Conservation (phyloP, 495 filamentous ascomycete species). For the Hamigera avellanea region DNA sequence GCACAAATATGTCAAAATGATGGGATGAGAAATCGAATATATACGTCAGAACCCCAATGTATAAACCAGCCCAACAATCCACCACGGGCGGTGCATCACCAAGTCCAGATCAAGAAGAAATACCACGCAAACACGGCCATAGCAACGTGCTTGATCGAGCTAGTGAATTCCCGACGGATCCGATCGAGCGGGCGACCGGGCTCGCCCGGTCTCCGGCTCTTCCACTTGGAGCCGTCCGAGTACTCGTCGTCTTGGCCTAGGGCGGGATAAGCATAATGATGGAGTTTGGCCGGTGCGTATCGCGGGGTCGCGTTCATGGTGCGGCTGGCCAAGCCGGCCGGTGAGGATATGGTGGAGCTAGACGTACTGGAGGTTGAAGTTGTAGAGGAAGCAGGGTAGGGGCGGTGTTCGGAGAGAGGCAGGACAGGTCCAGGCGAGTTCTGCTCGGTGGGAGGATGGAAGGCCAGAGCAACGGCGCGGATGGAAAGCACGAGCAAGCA, state of each 20-base stretch:
- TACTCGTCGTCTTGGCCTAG: constrained; percentile 14
- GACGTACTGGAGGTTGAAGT: constrained; percentile 25
- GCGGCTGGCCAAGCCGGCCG: constrained; percentile 23
- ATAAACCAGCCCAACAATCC: too few species aligned
- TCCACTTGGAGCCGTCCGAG: constrained; percentile 9
- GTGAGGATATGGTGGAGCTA: constrained; percentile 22
- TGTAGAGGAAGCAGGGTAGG: constrained; percentile 8
- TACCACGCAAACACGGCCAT: constrained; percentile 36
- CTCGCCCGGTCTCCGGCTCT: constrained; percentile 3
- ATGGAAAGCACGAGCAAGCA: constrained; percentile 48
- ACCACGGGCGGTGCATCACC: constrained; percentile 6
- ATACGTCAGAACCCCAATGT: too few species aligned
- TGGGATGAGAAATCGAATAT: too few species aligned
- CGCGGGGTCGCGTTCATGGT: constrained; percentile 12
- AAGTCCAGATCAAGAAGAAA: constrained; percentile 40
- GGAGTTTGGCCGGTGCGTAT: constrained; percentile 12
- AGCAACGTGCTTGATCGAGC: constrained; percentile 27
- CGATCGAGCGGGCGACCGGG: not conserved
- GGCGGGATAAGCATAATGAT: constrained; percentile 14
- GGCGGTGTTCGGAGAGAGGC: constrained; percentile 24
- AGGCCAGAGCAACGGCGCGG: constrained; percentile 43
- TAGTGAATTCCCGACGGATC: constrained; percentile 11
- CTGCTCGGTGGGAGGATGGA: constrained; percentile 8
- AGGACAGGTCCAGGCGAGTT: constrained; percentile 15
- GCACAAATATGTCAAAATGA: too few species aligned